Base-by-base conservation (phyloP, 345 rosid genomes). In the Arabidopsis arenosa region DNA sequence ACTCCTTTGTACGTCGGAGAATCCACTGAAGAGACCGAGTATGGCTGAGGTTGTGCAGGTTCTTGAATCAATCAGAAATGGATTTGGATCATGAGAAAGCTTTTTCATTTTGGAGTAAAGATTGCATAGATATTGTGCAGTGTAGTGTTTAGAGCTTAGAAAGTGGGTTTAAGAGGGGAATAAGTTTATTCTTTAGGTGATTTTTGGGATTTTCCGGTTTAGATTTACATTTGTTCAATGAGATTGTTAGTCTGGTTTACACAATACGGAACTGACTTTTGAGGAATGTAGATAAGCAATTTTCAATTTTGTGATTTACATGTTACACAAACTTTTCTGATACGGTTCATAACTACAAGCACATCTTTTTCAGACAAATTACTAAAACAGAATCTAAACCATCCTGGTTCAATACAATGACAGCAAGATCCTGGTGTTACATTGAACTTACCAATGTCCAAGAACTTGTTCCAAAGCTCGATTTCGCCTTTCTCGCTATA, bases 31-130 rank as follows among this genome's bases (percentile, higher is more conserved):
- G 83, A 90, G 99, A 81, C 98, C 97, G 11, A 95, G 97, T 85
- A 90, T 92, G 96, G 93, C 97, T 26, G 99, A 95, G 80, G 96
- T 85, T 72, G 96, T 92, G 75, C 99, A 92, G 81, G 93, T 95
- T 73, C 99, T 92, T 54, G 99, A 95, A 85, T 90, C 96, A 36
- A 88, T 95, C 75, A 86, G 96, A 83, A 77, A 84, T 44, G 97
- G 85, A 71, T 74, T 54, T 18, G 93, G 82, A 62, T 75, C 87
- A 32, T 87, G 79, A 83, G 73, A 52, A 78, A 67, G 44, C 12
- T 64, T 62, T 15, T 66, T 13, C 11, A 5, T 1, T 28, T 73
- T 57, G 13, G 15, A 56, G 68, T 40, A 67, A 41, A 61, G 56
- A 60, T 75, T 68, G 79, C 79, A 41, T 61, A 68, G 75, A 62